phyloP scores from a whole-genome alignment of 306 rosid species.

The Pterocarpus santalinus region DNA sequence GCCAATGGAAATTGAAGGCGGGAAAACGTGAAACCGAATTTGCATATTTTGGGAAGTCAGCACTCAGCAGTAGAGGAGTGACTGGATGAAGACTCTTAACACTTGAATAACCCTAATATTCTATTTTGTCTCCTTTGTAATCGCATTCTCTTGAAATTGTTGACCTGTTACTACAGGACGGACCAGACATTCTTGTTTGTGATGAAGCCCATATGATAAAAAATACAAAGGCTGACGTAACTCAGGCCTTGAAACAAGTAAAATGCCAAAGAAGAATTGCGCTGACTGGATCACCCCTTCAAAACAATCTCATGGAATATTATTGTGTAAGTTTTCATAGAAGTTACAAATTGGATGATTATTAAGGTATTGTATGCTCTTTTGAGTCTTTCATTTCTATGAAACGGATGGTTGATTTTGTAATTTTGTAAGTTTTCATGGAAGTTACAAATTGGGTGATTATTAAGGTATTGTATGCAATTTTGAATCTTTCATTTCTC shows the following conservation, averaged over 20 bases:
- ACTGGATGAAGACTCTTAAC: slow-evolving; percentile 34
- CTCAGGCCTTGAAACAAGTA: slow-evolving; percentile 97
- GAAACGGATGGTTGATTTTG: too few species aligned
- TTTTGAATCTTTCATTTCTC: slow-evolving; percentile 42
- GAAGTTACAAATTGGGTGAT: slow-evolving; percentile 27
- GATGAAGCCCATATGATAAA: slow-evolving; percentile 98
- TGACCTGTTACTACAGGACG: slow-evolving; percentile 70
- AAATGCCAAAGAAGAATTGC: slow-evolving; percentile 98
- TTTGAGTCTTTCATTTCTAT: slow-evolving; percentile 37
- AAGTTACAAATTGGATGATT: slow-evolving; percentile 27
- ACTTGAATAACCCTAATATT: slow-evolving; percentile 13
- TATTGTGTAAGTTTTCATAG: slow-evolving; percentile 77
- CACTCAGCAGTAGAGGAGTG: background rate
- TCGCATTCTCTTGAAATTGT: slow-evolving; percentile 42
- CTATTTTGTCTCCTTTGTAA: slow-evolving; percentile 19
- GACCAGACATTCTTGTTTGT: slow-evolving; percentile 98
- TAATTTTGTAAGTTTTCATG: slow-evolving; percentile 72
- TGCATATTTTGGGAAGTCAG: background rate
- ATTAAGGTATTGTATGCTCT: slow-evolving; percentile 23
- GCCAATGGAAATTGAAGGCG: background rate
- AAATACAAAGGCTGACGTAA: slow-evolving; percentile 88
- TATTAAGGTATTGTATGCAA: slow-evolving; percentile 24
- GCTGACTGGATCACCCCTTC: slow-evolving; percentile 96
- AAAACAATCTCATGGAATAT: slow-evolving; percentile 99
- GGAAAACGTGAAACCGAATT: slow-evolving; percentile 13